Conservation (phyloP, 2,329 filamentous ascomycete species). For the Fusarium domesticum region DNA sequence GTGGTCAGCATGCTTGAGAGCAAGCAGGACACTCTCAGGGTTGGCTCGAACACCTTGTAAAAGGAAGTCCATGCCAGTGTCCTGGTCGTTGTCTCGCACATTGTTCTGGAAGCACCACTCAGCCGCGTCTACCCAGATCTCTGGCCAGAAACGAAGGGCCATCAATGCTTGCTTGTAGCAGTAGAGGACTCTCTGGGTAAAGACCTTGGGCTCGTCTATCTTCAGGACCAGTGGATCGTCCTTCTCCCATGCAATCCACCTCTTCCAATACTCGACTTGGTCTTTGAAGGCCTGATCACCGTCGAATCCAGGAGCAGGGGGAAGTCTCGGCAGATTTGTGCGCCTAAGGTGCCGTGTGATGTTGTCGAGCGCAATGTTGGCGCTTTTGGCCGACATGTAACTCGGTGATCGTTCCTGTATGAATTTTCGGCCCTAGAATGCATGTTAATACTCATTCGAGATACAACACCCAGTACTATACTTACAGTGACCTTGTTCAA, state of each 20-base stretch:
- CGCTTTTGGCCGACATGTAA: constrained; percentile 94
- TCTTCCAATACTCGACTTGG: constrained; percentile 87
- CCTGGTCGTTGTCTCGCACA: constrained; percentile 58
- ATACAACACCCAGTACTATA: constrained; percentile 7
- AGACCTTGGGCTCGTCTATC: constrained; percentile 72
- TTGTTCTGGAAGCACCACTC: constrained; percentile 87
- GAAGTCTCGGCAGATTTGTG: constrained; percentile 74
- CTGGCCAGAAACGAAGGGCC: constrained; percentile 90
- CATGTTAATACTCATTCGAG: constrained; percentile 20
- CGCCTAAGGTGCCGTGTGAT: constrained; percentile 74
- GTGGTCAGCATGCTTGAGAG: constrained; percentile 84
- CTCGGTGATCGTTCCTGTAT: constrained; percentile 87
- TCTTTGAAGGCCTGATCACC: constrained; percentile 79
- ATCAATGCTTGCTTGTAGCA: constrained; percentile 93
- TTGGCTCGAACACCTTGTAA: constrained; percentile 82
- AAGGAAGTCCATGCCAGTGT: constrained; percentile 70
- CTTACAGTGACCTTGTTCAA: constrained; percentile 86
- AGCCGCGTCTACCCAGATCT: constrained; percentile 92
- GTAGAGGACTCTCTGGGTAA: constrained; percentile 77
- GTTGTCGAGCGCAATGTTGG: constrained; percentile 86
- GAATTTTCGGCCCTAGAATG: constrained; percentile 79
- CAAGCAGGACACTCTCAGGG: constrained; percentile 86
- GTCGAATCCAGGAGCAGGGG: constrained; percentile 80
- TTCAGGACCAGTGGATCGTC: constrained; percentile 85
- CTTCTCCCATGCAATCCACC: constrained; percentile 95